Evolutionary conservation across 176 grass and related monocot species (phyloP).

Genomic region (Rhynchospora breviuscula): DNA sequence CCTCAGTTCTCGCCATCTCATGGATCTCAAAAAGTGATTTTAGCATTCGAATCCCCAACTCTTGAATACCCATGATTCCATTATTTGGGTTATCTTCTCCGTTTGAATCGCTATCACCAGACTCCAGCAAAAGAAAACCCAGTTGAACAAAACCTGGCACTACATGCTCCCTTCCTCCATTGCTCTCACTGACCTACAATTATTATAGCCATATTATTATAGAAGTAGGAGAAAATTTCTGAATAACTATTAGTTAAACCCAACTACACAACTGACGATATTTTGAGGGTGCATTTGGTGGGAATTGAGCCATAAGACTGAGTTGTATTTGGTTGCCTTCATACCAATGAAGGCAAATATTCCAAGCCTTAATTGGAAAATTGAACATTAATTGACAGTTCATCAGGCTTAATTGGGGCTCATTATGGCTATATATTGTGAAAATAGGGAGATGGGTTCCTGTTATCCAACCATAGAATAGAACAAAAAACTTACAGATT

Average conservation of each 20-base stretch:
- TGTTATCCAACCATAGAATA: constrained; percentile 1
- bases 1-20: constrained; percentile 61
- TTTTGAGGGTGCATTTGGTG: neutral
- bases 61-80: constrained; percentile 46
- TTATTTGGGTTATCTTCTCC: constrained; percentile 27
- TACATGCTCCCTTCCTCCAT: constrained; percentile 65
- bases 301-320: neutral
- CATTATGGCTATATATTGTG: neutral
- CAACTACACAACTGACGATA: neutral
- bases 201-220: neutral
- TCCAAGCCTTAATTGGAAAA: neutral
- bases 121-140: constrained; percentile 65
- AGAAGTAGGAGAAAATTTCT: constrained; percentile 28
- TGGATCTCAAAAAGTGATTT: constrained; percentile 74
- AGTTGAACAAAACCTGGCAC: constrained; percentile 71
- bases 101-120: constrained; percentile 29
- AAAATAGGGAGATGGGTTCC: neutral
- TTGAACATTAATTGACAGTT: neutral
- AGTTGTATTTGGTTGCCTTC: neutral
- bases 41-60: constrained; percentile 63
- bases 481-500: constrained; percentile 51
- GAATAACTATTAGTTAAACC: constrained; percentile 14
- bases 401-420: neutral
- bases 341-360: neutral
- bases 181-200: constrained; percentile 53